Percentiles rank a stretch among this genome's conserved stretches.
phyloP scores from a whole-genome alignment of 1,284 basidiomycete genomes.

The Apiotrichum sp. region DNA sequence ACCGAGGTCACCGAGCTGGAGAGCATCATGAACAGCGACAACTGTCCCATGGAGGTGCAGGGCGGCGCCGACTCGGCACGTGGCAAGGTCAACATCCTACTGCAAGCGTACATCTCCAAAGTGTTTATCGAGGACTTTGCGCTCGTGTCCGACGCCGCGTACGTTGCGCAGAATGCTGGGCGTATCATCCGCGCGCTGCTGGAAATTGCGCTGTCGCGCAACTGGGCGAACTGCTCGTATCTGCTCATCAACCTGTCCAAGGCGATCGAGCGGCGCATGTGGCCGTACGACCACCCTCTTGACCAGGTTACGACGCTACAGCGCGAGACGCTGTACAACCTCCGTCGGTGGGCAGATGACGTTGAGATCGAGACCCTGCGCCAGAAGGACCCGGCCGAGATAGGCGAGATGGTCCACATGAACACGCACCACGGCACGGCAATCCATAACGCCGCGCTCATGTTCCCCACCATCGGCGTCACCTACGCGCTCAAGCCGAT shows the following conservation, averaged over 20 bases:
- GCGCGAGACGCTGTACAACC: constrained; percentile 69
- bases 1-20: constrained; percentile 81
- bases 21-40: constrained; percentile 59
- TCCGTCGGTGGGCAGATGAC: constrained; percentile 79
- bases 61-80: constrained; percentile 69
- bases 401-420: constrained; percentile 77
- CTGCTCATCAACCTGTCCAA: constrained; percentile 90
- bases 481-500: constrained; percentile 70
- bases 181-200: constrained; percentile 89
- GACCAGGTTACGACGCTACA: constrained; percentile 68
- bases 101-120: constrained; percentile 85
- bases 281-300: constrained; percentile 94
- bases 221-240: constrained; percentile 77
- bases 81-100: constrained; percentile 91
- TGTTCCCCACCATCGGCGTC: constrained; percentile 75
- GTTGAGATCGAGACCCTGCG: constrained; percentile 72
- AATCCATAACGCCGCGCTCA: constrained; percentile 70
- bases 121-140: constrained; percentile 88
- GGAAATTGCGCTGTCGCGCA: constrained; percentile 86
- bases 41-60: constrained; percentile 64
- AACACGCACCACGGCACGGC: constrained; percentile 81
- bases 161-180: constrained; percentile 85
- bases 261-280: constrained; percentile 83
- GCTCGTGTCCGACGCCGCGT: constrained; percentile 89
- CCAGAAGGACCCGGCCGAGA: constrained; percentile 62